These are phyloP conservation scores for Posidonia australis DNA, from an alignment of 106 monocot species.

Conservation along the genomic window DNA sequence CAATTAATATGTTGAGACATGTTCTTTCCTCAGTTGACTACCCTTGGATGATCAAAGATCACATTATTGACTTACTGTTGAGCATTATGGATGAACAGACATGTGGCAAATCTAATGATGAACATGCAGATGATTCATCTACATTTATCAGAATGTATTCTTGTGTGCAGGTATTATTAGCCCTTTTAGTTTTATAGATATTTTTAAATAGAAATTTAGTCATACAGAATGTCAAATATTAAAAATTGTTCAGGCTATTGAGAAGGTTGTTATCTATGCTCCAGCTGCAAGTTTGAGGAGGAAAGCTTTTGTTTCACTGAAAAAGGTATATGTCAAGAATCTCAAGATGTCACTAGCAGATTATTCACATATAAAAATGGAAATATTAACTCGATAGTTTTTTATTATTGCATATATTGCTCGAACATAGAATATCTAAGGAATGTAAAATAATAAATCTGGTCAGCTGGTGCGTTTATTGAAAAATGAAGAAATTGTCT, in stretches of 20 bases:
- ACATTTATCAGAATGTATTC: slow-evolving; percentile 45
- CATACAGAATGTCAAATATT: not conserved
- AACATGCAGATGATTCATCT: slow-evolving; percentile 25
- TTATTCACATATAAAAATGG: no score
- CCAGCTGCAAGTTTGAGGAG: slow-evolving; percentile 55
- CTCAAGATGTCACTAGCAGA: no score
- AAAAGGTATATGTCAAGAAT: slow-evolving; percentile 26
- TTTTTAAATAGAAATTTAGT: not conserved
- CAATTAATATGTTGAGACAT: slow-evolving; percentile 48
- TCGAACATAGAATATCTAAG: no score
- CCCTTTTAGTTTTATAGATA: not conserved
- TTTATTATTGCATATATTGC: no score
- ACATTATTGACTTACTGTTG: slow-evolving; percentile 43
- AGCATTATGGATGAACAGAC: slow-evolving; percentile 31
- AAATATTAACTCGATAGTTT: no score
- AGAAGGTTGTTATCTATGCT: slow-evolving; percentile 54
- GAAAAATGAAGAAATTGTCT: no score
- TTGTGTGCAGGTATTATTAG: slow-evolving; percentile 46
- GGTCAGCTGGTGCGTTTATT: no score
- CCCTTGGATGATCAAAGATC: slow-evolving; percentile 67
- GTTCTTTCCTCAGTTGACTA: slow-evolving; percentile 45
- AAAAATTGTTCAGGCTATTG: slow-evolving; percentile 48
- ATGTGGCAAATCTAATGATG: slow-evolving; percentile 19
- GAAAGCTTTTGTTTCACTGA: slow-evolving; percentile 58
- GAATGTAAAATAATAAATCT: no score